Evolutionary conservation across 371 early-diverging fungal genomes (phyloP).

Genomic region (Mortierella sp.): DNA sequence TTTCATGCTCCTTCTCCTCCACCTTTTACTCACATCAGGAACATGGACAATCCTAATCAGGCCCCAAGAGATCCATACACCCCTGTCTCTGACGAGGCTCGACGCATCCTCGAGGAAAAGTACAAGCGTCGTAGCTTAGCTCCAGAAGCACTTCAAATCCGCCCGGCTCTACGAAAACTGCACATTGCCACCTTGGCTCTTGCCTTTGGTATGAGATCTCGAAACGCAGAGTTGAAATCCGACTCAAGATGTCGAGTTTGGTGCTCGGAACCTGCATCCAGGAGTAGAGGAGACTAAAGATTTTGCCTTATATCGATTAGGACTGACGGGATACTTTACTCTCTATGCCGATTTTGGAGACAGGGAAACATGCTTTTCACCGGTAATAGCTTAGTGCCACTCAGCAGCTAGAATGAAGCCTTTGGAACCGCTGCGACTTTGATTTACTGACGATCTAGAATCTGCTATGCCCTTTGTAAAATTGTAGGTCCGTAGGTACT

Average conservation of each 20-base stretch:
- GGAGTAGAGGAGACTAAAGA: neutral
- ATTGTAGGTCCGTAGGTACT: constrained; percentile 35
- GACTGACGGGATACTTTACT: constrained; percentile 44
- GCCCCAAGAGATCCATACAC: constrained; percentile 33
- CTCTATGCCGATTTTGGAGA: constrained; percentile 51
- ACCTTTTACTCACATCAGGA: neutral
- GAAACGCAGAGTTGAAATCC: neutral
- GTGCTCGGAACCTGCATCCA: neutral
- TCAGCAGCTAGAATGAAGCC: neutral
- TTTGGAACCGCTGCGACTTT: neutral
- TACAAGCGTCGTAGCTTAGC: constrained; percentile 49
- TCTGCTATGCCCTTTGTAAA: neutral
- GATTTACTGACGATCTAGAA: neutral
- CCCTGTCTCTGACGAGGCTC: constrained; percentile 39
- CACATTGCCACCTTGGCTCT: constrained; percentile 43
- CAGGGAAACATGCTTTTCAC: constrained; percentile 47
- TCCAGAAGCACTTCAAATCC: constrained; percentile 44
- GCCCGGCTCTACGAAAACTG: constrained; percentile 36
- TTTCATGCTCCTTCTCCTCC: too few species aligned
- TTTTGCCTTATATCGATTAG: constrained; percentile 9
- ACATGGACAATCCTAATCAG: constrained; percentile 47
- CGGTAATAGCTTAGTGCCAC: constrained; percentile 16
- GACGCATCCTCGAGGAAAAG: constrained; percentile 46
- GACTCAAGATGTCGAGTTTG: neutral
- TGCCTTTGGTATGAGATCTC: constrained; percentile 31